Evolutionary conservation across 345 rosid genomes (phyloP).

Genomic region (Syzygium jambos): DNA sequence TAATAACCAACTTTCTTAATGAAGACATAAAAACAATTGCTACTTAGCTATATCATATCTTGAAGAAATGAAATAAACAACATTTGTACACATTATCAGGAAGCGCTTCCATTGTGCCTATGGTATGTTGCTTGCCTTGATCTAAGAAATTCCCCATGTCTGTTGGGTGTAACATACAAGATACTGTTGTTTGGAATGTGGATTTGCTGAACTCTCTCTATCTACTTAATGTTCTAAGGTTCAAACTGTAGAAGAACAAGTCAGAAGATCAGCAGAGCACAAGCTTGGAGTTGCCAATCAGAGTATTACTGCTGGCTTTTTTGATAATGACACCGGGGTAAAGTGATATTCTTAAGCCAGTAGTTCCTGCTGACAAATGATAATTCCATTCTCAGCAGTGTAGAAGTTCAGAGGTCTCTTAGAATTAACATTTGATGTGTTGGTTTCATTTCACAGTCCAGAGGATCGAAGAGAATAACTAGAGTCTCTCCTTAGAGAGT

Average conservation of each 20-base stretch:
- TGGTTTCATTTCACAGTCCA: slow-evolving; percentile 40
- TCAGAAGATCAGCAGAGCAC: slow-evolving; percentile 91
- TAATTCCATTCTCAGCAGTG: background rate
- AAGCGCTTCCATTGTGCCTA: background rate
- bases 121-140: background rate
- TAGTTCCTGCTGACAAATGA: background rate
- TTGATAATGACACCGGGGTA: slow-evolving; percentile 94
- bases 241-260: slow-evolving; percentile 95
- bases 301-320: slow-evolving; percentile 95
- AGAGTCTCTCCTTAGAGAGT: slow-evolving; percentile 78
- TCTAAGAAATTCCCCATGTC: background rate
- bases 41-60: background rate
- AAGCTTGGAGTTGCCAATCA: slow-evolving; percentile 97
- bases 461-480: slow-evolving; percentile 92
- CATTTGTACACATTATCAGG: background rate
- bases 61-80: background rate
- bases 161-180: background rate
- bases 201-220: background rate
- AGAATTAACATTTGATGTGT: background rate
- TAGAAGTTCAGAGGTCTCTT: background rate
- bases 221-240: slow-evolving; percentile 31
- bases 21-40: background rate
- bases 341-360: background rate
- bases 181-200: background rate
- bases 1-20: background rate